Percentiles rank a stretch among this genome's conserved stretches.
These are phyloP conservation scores for Tulasnella sp. DNA, from an alignment of 768 basidiomycete genomes.

Conservation along the genomic window DNA sequence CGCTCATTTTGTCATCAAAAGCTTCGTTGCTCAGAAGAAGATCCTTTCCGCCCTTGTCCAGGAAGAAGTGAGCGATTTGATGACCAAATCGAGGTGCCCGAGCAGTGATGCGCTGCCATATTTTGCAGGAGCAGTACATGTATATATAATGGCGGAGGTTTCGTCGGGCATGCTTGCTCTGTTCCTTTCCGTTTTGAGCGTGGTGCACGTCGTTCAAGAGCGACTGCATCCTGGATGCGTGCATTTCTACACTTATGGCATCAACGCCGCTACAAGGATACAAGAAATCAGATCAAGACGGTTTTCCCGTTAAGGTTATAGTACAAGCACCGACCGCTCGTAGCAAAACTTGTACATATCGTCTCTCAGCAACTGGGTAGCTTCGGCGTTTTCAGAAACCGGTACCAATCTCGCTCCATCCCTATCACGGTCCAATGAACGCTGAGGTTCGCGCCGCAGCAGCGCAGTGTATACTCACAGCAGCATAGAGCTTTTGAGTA, in stretches of 20 bases:
- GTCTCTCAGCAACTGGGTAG: too few relatives aligned
- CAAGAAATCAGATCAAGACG: neutral
- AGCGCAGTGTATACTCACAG: neutral
- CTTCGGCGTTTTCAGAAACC: neutral
- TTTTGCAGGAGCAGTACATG: neutral
- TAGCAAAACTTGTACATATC: neutral
- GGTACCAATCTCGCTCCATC: neutral
- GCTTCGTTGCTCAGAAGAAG: neutral
- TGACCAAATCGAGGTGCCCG: neutral
- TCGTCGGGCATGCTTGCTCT: neutral
- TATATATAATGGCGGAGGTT: neutral
- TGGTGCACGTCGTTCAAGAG: neutral
- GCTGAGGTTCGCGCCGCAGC: neutral
- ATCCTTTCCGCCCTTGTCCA: neutral
- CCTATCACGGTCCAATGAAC: neutral
- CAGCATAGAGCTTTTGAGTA: neutral
- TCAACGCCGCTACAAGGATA: neutral
- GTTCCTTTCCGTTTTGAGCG: neutral
- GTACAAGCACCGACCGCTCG: neutral
- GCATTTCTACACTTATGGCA: neutral
- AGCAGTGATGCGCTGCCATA: neutral
- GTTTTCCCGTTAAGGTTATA: neutral
- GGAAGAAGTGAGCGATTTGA: neutral
- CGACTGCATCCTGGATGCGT: neutral
- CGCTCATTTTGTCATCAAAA: neutral